Percentiles rank a stretch among this genome's conserved stretches.
Conservation (phyloP, 345 rosid species). For the Erodium maritimum region DNA sequence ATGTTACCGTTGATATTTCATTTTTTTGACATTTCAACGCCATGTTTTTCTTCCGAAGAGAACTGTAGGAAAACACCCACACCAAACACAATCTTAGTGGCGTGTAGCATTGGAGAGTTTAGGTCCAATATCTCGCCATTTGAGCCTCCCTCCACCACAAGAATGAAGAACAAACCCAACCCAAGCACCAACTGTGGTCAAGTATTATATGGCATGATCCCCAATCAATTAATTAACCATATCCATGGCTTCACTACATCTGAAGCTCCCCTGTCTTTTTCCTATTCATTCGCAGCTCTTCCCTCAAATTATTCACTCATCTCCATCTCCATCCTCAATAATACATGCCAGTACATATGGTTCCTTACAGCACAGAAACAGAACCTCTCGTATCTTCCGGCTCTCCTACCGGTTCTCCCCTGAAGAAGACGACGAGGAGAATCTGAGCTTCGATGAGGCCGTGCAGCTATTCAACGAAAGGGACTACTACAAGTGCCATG, state of each 20-base stretch:
- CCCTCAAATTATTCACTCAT: not conserved
- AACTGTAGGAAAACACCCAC: no score
- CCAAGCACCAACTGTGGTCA: no score
- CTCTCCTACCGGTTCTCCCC: slow-evolving; percentile 17
- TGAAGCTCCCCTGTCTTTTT: slow-evolving; percentile 2
- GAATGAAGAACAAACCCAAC: no score
- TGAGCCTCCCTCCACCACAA: no score
- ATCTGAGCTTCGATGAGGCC: slow-evolving; percentile 43
- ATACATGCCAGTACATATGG: not conserved
- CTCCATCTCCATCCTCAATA: slow-evolving; percentile 4
- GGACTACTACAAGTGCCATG: slow-evolving; percentile 77
- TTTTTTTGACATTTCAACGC: no score
- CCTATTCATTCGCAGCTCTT: slow-evolving; percentile 1
- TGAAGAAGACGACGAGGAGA: slow-evolving; percentile 6
- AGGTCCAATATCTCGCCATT: no score
- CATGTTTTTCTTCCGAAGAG: no score
- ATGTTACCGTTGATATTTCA: no score
- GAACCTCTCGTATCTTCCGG: slow-evolving; percentile 12
- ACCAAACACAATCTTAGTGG: no score
- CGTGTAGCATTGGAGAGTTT: no score
- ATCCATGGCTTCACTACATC: slow-evolving; percentile 18
- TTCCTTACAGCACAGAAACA: not conserved
- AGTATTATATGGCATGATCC: no score
- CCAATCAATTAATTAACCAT: no score
- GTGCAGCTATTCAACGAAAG: slow-evolving; percentile 52